phyloP scores from a whole-genome alignment of 208 protist species.

The Wallacemonas rigidus region DNA sequence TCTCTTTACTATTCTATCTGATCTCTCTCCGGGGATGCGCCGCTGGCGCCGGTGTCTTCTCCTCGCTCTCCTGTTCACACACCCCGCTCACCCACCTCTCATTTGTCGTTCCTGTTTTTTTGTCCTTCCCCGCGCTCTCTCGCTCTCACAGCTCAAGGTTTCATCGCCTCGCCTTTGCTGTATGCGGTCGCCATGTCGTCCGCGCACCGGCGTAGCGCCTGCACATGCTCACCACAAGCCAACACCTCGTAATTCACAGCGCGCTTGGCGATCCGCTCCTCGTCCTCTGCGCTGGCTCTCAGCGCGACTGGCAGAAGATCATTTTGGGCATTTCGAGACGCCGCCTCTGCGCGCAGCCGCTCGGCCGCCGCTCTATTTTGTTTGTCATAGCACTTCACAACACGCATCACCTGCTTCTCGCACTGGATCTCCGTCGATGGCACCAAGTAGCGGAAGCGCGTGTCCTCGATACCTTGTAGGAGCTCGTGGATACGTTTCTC shows the following conservation, averaged over 20 bases:
- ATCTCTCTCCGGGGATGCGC: too few species aligned
- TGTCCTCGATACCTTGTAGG: conserved; percentile 78
- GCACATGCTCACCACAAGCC: conserved; percentile 1
- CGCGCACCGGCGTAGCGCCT: conserved; percentile 1
- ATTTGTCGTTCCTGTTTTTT: too few species aligned
- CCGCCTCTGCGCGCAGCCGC: not conserved
- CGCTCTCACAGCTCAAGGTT: not conserved
- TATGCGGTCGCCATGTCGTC: conserved; percentile 8
- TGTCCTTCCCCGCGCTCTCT: too few species aligned
- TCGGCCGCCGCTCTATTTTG: conserved; percentile 28
- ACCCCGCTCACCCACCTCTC: too few species aligned
- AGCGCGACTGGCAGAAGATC: conserved; percentile 11
- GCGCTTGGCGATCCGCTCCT: conserved; percentile 1
- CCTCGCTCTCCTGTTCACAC: too few species aligned
- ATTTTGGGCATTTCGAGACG: not conserved
- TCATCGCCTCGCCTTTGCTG: conserved; percentile 8
- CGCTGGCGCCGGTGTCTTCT: too few species aligned
- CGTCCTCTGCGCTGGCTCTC: conserved; percentile 11
- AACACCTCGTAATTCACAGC: conserved; percentile 17
- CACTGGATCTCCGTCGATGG: conserved; percentile 58
- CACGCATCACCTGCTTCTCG: conserved; percentile 53
- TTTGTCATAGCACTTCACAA: conserved; percentile 68
- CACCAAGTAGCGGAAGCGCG: conserved; percentile 68
- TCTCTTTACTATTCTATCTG: too few species aligned
- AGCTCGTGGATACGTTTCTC: conserved; percentile 63